Evolutionary conservation across 1,284 basidiomycete species (phyloP), one percentile per base, ranked within the genome.

Genomic region (Coniferiporia sulphurascens): DNA sequence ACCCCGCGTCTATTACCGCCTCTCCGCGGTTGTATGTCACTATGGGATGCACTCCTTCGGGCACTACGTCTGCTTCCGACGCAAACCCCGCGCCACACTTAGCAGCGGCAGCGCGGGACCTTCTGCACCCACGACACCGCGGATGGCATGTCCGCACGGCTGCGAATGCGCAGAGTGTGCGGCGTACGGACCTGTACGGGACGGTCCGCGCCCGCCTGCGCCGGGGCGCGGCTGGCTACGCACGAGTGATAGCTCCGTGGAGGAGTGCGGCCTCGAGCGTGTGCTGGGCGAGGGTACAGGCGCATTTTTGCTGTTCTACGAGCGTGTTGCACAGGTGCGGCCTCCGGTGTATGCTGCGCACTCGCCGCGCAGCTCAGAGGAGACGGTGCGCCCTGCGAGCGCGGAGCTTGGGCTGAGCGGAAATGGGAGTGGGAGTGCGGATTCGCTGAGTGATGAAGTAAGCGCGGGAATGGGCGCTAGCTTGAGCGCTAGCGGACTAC

Each of bases 271-370:
- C 34, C 79, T 93, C 52, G 85, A 90, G 72, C 78, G 78, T 56
- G 88, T 94, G 64, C 71, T 92, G 52, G 77, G 79, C 62, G 89
- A 92, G 70, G 85, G 85, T 44, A 77, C 80, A 13, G 84, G 84
- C 46, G 89, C 84, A 52, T 94, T 95, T 70, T 90, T 97, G 87
- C 78, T 96, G 45, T 96, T 93, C 68, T 97, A 97, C 68, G 93
- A 97, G 76, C 80, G 85, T 48, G 83, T 87, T 45, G 73, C 75
- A 65, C 71, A 71, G 64, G 74, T 74, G 19, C 56, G 63, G 59
- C 62, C 48, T 63, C 59, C 52, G 49, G n/a, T 43, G 46, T 58
- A 56, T 22, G 22, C 43, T 22, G 35, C 56, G 52, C 59, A 43
- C 60, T 66, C 70, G 64, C 75, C 75, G 54, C 64, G 74, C 63